Evolutionary conservation across 2,329 filamentous ascomycete species (phyloP), one percentile per base, ranked within the genome.

Genomic region (Ophiostoma novo-ulmi): DNA sequence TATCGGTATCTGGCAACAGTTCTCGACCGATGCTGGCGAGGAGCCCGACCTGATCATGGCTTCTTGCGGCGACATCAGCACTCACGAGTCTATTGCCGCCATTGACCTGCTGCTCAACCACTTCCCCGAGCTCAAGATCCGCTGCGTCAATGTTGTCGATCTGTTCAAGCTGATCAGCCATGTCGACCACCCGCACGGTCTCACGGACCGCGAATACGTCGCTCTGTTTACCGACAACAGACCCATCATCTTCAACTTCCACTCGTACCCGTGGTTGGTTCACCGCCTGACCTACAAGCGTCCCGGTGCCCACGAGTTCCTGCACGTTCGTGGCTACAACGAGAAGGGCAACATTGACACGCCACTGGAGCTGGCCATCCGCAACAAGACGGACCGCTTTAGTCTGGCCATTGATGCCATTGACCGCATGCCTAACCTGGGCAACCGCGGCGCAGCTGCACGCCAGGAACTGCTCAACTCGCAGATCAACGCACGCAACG

Each of bases 291-390:
- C 90, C 0, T 93, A 93, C 81, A 90, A 90, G 81, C 87, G 91
- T 0, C 88, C 88, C 1, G 90, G 90, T 5, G 87, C 85, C 78
- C 78, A 83, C 65, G 88, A 91, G 31, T 55, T 63, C 79, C 79
- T 93, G 73, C 88, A 91, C 75, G 91, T 94, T n/a, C 84, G 88
- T 41, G 91, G 91, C 1, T 94, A 93, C 82, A 88, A 86, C 76
- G 91, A 94, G 82, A 93, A 94, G 84, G 91, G 91, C 66, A 94
- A 93, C 78, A 93, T 93, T 75, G 90, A 94, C 77, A 93, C 91
- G 0, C 91, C 91, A 1, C 86, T 93, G 26, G 91, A 93, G 80
- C 81, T 94, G 73, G 91, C 91, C 38, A 91, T 93, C 77, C 85
- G 90, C 72, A 94, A 94, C 80, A 84, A 89, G 76, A 91, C 90